Evolutionary conservation across 352 stramenopile species (phyloP).

Genomic region (Phytopythium chamaehyphon): DNA sequence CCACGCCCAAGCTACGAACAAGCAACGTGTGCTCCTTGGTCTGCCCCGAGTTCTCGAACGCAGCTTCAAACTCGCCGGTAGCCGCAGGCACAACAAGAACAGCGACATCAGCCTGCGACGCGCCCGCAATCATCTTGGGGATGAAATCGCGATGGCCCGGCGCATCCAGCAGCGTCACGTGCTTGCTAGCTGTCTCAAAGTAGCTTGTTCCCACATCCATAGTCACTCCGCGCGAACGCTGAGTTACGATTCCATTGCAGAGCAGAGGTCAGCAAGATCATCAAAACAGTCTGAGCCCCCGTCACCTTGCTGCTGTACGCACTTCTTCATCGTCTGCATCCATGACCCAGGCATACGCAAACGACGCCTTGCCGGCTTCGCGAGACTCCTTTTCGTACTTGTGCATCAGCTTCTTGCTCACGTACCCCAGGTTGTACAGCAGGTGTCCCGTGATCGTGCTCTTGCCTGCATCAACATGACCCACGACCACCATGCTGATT

Average conservation of each 20-base stretch:
- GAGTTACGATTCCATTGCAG: slow-evolving; percentile 7
- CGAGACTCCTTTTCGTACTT: slow-evolving; percentile 91
- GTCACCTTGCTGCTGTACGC: background rate
- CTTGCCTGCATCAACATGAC: slow-evolving; percentile 98
- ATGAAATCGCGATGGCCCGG: slow-evolving; percentile 98
- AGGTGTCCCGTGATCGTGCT: slow-evolving; percentile 96
- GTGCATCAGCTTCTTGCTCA: slow-evolving; percentile 85
- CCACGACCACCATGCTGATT: slow-evolving; percentile 95
- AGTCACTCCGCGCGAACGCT: slow-evolving; percentile 95
- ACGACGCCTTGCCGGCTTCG: slow-evolving; percentile 92
- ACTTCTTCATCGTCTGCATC: slow-evolving; percentile 83
- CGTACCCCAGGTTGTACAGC: slow-evolving; percentile 88
- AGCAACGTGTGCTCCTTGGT: slow-evolving; percentile 98
- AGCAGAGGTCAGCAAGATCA: slow-evolving; percentile 11
- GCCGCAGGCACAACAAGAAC: slow-evolving; percentile 94
- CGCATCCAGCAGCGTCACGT: slow-evolving; percentile 95
- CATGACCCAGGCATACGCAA: slow-evolving; percentile 95
- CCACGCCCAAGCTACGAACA: slow-evolving; percentile 91
- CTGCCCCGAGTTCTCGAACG: slow-evolving; percentile 93
- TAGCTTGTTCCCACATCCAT: slow-evolving; percentile 96
- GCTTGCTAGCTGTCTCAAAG: slow-evolving; percentile 86
- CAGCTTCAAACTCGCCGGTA: slow-evolving; percentile 94
- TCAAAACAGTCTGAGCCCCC: slow-evolving; percentile 11
- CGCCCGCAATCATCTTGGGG: slow-evolving; percentile 96
- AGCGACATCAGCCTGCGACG: slow-evolving; percentile 88